Percentiles rank a stretch among this genome's conserved stretches.
Conservation (phyloP, 2,329 filamentous ascomycete genomes). For the Trichophaea hybrida region DNA sequence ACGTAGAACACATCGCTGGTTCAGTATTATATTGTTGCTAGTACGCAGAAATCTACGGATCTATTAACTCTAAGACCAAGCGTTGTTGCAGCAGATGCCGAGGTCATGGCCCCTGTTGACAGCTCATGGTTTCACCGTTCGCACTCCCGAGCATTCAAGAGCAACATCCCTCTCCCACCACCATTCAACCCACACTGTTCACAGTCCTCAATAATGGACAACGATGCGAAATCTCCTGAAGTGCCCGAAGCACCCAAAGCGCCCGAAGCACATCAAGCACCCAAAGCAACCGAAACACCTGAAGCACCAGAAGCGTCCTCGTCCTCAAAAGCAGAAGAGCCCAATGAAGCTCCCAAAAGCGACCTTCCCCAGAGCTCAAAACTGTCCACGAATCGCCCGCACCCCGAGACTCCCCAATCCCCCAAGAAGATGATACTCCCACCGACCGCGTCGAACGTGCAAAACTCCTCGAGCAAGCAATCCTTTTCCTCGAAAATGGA, state of each 20-base stretch:
- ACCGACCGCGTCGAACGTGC: conserved; percentile 22
- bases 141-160: not conserved
- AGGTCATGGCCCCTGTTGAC: not conserved
- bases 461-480: conserved; percentile 49
- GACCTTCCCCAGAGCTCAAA: conserved; percentile 12
- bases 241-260: not conserved
- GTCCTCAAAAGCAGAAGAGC: not conserved
- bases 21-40: no score
- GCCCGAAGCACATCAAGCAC: not conserved
- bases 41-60: no score
- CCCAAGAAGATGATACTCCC: not conserved
- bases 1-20: no score
- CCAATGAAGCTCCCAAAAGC: not conserved
- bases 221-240: not conserved
- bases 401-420: not conserved
- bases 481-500: conserved; percentile 61
- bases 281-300: not conserved
- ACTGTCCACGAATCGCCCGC: conserved; percentile 16
- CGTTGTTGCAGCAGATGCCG: not conserved
- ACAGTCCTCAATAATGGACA: not conserved
- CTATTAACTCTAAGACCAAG: no score
- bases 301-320: not conserved
- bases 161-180: not conserved
- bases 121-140: not conserved
- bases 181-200: not conserved